Percentiles rank a stretch among this genome's conserved stretches.
These are phyloP conservation scores for Penicillium brevicompactum DNA, from an alignment of 2,329 filamentous ascomycete species.

Conservation along the genomic window DNA sequence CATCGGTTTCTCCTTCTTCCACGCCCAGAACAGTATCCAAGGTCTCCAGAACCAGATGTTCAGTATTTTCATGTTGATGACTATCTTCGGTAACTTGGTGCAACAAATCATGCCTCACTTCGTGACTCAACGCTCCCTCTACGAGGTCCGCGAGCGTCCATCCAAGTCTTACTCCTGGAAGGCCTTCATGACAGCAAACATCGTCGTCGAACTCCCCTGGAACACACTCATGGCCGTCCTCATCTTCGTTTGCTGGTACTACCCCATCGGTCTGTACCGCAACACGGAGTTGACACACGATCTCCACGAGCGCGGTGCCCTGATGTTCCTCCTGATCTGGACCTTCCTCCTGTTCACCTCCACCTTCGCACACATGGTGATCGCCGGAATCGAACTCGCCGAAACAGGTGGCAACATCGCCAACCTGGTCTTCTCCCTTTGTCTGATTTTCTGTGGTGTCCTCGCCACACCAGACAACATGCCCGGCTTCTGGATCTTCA, in stretches of 20 bases:
- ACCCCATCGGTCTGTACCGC: slow-evolving; percentile 56
- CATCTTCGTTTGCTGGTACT: slow-evolving; percentile 69
- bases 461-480: slow-evolving; percentile 58
- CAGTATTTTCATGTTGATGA: slow-evolving; percentile 81
- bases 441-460: slow-evolving; percentile 59
- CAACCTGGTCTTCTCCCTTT: slow-evolving; percentile 61
- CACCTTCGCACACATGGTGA: slow-evolving; percentile 73
- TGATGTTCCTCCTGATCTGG: slow-evolving; percentile 67
- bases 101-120: slow-evolving; percentile 62
- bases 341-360: slow-evolving; percentile 71
- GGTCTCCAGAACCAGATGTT: slow-evolving; percentile 92
- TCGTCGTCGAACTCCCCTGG: slow-evolving; percentile 72
- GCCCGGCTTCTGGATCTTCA: slow-evolving; percentile 76
- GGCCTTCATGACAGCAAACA: slow-evolving; percentile 70
- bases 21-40: slow-evolving; percentile 71
- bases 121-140: slow-evolving; percentile 59
- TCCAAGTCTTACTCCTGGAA: slow-evolving; percentile 76
- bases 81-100: slow-evolving; percentile 68
- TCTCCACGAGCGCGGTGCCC: slow-evolving; percentile 57
- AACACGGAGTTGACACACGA: slow-evolving; percentile 42
- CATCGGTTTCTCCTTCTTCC: slow-evolving; percentile 82
- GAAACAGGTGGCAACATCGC: slow-evolving; percentile 68
- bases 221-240: slow-evolving; percentile 64
- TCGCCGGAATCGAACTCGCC: slow-evolving; percentile 69
- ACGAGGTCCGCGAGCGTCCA: slow-evolving; percentile 63